phyloP scores from a whole-genome alignment of 2,329 filamentous ascomycete genomes.

The Ceratocystis variospora region DNA sequence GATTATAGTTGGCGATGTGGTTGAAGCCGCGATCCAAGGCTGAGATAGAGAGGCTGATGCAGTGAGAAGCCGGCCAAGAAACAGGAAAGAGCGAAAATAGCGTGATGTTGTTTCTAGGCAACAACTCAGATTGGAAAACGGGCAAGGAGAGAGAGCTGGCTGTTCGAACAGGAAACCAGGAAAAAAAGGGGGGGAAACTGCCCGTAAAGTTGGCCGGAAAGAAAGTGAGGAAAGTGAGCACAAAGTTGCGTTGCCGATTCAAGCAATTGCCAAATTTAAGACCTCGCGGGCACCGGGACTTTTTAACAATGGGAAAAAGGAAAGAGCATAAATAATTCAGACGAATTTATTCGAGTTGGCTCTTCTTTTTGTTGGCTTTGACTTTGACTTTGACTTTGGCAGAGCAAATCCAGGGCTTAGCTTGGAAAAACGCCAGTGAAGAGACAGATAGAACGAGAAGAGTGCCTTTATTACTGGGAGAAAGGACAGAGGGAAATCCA shows the following conservation, averaged over 20 bases:
- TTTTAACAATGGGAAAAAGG: background rate
- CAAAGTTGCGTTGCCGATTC: slow-evolving; percentile 4
- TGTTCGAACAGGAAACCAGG: background rate
- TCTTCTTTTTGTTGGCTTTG: background rate
- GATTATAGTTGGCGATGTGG: too few relatives aligned
- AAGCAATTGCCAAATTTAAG: background rate
- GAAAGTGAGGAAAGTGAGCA: background rate
- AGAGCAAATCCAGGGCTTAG: too few relatives aligned
- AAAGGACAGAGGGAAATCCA: background rate
- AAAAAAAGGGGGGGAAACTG: background rate
- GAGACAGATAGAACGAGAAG: background rate
- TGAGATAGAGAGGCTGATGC: too few relatives aligned
- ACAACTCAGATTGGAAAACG: background rate
- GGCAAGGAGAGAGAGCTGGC: background rate
- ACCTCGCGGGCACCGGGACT: background rate
- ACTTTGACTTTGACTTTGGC: too few relatives aligned
- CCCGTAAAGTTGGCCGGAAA: background rate
- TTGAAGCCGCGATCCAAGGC: too few relatives aligned
- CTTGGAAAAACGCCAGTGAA: background rate
- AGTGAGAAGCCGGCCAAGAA: background rate
- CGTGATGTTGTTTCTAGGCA: background rate
- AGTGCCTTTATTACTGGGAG: background rate
- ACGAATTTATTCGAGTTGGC: background rate
- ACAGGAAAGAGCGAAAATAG: background rate
- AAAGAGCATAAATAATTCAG: background rate